Percentiles rank a stretch among this genome's conserved stretches.
Conservation (phyloP, 768 basidiomycete species). For the Amanita subjunquillea region DNA sequence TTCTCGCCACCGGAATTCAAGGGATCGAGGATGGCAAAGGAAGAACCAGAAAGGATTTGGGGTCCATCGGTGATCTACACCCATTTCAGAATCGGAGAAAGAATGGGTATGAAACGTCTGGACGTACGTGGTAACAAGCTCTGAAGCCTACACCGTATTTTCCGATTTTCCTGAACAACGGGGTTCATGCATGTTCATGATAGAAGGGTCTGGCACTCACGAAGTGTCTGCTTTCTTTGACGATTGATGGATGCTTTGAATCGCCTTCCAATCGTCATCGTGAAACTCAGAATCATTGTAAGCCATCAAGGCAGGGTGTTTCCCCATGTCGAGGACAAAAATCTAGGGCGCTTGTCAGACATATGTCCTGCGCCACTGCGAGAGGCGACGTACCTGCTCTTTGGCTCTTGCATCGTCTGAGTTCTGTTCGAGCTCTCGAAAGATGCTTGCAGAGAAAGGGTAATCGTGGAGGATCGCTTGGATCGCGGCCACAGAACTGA, state of each 20-base stretch:
- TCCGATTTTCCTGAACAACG: conserved; percentile 33
- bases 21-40: conserved; percentile 34
- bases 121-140: conserved; percentile 37
- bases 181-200: neutral
- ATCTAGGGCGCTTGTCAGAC: conserved; percentile 16
- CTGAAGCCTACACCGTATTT: conserved; percentile 45
- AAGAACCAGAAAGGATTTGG: conserved; percentile 32
- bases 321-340: conserved; percentile 31
- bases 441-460: conserved; percentile 31
- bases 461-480: conserved; percentile 29
- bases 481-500: conserved; percentile 14
- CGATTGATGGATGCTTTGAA: conserved; percentile 31
- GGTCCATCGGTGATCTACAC: conserved; percentile 37
- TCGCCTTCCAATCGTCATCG: conserved; percentile 32
- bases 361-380: neutral
- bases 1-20: conserved; percentile 21
- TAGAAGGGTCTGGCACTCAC: conserved; percentile 15
- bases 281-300: conserved; percentile 34
- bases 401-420: conserved; percentile 39
- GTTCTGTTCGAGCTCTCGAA: conserved; percentile 38
- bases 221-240: conserved; percentile 35
- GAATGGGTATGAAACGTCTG: neutral
- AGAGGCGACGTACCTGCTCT: conserved; percentile 21
- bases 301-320: conserved; percentile 34
- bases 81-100: neutral